These are phyloP conservation scores for Dothiorella sarmentorum DNA, from an alignment of 2,329 filamentous ascomycete species.

Conservation along the genomic window DNA sequence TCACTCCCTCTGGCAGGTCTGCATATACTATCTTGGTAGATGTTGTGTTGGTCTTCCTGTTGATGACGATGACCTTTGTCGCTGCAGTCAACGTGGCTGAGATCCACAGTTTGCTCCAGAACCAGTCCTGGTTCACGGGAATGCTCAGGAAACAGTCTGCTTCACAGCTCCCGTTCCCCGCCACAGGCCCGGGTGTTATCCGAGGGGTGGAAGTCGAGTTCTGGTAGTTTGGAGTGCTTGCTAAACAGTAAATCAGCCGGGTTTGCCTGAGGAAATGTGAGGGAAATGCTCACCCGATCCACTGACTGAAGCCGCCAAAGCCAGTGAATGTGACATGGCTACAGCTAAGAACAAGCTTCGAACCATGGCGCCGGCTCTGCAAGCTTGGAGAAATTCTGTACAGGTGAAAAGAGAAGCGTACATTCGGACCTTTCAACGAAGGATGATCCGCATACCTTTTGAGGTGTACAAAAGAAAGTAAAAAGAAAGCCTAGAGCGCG, in stretches of 20 bases:
- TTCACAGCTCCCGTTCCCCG: neutral
- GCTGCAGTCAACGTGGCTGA: conserved; percentile 18
- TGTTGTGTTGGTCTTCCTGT: conserved; percentile 18
- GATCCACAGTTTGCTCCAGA: conserved; percentile 15
- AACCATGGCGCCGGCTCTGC: neutral
- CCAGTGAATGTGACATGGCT: neutral
- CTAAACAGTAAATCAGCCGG: neutral
- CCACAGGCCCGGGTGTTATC: neutral
- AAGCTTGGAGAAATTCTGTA: neutral
- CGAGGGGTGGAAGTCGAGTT: neutral
- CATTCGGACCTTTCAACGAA: no score
- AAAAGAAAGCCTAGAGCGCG: no score
- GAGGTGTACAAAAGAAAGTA: no score
- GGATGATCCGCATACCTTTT: no score
- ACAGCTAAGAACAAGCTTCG: neutral
- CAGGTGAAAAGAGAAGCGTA: no score
- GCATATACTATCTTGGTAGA: conserved; percentile 12
- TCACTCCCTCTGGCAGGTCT: conserved; percentile 18
- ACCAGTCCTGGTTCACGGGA: neutral
- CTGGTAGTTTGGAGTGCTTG: neutral
- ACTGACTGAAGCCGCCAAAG: neutral
- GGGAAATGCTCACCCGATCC: neutral
- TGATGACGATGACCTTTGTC: conserved; percentile 18
- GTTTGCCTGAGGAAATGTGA: neutral
- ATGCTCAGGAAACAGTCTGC: neutral